Conservation (phyloP, 2,329 filamentous ascomycete species). For the Exophiala spinifera region DNA sequence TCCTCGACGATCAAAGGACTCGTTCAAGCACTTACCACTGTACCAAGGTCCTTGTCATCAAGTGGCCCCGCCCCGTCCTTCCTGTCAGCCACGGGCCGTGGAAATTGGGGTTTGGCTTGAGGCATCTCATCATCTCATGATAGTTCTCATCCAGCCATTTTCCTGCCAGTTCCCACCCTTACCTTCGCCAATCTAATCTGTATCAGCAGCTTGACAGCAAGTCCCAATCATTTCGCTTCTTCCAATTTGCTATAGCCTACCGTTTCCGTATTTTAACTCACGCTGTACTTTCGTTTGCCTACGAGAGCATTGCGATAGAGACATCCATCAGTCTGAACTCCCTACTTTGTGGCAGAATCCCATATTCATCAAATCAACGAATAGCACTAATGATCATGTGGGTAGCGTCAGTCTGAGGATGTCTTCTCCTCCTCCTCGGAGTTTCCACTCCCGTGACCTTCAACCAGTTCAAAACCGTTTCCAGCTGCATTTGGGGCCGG, state of each 20-base stretch:
- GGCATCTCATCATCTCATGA: constrained; percentile 1
- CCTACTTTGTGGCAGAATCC: too few relatives aligned
- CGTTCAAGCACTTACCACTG: too few relatives aligned
- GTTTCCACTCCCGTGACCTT: constrained; percentile 10
- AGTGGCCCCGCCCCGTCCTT: neutral
- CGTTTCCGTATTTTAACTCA: too few relatives aligned
- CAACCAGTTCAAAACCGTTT: constrained; percentile 7
- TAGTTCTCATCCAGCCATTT: neutral
- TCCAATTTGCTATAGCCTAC: neutral
- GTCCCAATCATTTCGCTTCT: neutral
- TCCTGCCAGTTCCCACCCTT: neutral
- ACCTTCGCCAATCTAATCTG: constrained; percentile 3
- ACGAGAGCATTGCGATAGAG: too few relatives aligned
- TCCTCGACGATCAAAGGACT: too few relatives aligned
- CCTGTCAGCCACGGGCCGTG: constrained; percentile 7
- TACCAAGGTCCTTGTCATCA: too few relatives aligned
- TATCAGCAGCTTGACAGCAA: too few relatives aligned
- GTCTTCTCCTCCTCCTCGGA: neutral
- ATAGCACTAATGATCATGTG: constrained; percentile 4
- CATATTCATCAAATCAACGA: too few relatives aligned
- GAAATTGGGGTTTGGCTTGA: constrained; percentile 8
- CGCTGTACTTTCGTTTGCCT: too few relatives aligned
- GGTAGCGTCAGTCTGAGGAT: neutral
- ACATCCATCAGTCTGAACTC: too few relatives aligned
- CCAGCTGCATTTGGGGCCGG: constrained; percentile 2